Percentiles rank a stretch among this genome's conserved stretches.
These are phyloP conservation scores for Scheffersomyces coipomensis DNA, from an alignment of 805 yeast species.

Conservation along the genomic window DNA sequence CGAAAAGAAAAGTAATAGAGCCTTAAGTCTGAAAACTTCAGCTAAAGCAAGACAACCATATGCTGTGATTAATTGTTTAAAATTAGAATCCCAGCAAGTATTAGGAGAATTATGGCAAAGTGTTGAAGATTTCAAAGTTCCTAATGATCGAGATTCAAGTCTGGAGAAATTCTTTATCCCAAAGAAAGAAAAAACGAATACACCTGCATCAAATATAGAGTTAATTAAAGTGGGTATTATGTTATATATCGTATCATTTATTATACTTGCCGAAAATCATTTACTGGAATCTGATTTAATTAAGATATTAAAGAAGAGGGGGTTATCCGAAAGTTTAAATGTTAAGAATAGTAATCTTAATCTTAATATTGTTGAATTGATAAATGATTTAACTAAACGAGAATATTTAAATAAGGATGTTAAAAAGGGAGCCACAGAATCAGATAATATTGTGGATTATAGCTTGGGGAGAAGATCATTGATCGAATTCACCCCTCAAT, in stretches of 20 bases:
- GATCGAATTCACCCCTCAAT: slow-evolving; percentile 29
- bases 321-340: slow-evolving; percentile 20
- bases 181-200: slow-evolving; percentile 11
- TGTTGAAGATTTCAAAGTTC: slow-evolving; percentile 2
- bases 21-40: not conserved
- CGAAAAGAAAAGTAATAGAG: slow-evolving; percentile 2
- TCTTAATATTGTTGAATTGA: slow-evolving; percentile 17
- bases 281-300: slow-evolving; percentile 24
- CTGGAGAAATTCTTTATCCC: slow-evolving; percentile 21
- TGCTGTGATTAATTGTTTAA: slow-evolving; percentile 19
- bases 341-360: slow-evolving; percentile 17
- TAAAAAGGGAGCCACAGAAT: slow-evolving; percentile 9
- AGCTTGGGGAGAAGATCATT: slow-evolving; percentile 31
- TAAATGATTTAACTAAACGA: slow-evolving; percentile 24
- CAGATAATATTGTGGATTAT: slow-evolving; percentile 20
- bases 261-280: slow-evolving; percentile 32
- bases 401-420: slow-evolving; percentile 25
- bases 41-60: slow-evolving; percentile 13
- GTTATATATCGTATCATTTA: slow-evolving; percentile 23
- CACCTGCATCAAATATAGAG: slow-evolving; percentile 23
- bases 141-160: slow-evolving; percentile 7
- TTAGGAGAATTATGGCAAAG: slow-evolving; percentile 25
- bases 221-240: slow-evolving; percentile 30
- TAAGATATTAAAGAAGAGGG: slow-evolving; percentile 21
- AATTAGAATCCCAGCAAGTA: slow-evolving; percentile 14